A percentile compares a stretch with the other conserved stretches of the same genome.
These are phyloP conservation scores for Firmiana major DNA, from an alignment of 345 rosid species.

Conservation along the genomic window DNA sequence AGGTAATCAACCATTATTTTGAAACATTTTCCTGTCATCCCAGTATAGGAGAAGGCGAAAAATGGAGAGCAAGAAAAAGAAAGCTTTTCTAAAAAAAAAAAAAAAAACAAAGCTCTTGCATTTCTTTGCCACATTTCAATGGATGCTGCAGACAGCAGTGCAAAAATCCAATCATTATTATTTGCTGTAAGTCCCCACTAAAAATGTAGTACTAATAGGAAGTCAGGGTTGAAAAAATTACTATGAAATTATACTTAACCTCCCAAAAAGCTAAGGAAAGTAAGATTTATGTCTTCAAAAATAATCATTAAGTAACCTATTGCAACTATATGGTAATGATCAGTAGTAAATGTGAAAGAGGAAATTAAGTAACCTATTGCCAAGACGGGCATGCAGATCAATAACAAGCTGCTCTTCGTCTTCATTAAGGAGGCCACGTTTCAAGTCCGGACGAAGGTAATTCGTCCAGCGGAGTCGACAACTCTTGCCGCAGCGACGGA, in stretches of 20 bases:
- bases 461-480: constrained; percentile 86
- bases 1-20: background rate
- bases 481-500: constrained; percentile 77
- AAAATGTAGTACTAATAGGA: background rate
- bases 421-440: constrained; percentile 62
- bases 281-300: background rate
- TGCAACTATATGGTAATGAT: too few species aligned
- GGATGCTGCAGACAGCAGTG: too few species aligned
- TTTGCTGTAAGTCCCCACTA: too few species aligned
- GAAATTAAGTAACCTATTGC: constrained; percentile 47
- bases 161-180: too few species aligned
- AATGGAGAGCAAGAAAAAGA: too few species aligned
- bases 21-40: background rate
- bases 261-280: background rate
- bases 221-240: background rate
- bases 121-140: too few species aligned
- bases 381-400: constrained; percentile 70
- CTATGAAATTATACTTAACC: background rate
- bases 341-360: background rate
- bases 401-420: constrained; percentile 58
- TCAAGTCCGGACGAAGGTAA: constrained; percentile 73
- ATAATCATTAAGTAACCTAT: too few species aligned
- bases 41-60: too few species aligned
- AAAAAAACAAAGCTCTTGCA: too few species aligned
- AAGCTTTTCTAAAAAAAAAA: too few species aligned